These are phyloP conservation scores for Pseudomonodictys pantanalensis DNA, from an alignment of 495 filamentous ascomycete genomes.

Conservation along the genomic window DNA sequence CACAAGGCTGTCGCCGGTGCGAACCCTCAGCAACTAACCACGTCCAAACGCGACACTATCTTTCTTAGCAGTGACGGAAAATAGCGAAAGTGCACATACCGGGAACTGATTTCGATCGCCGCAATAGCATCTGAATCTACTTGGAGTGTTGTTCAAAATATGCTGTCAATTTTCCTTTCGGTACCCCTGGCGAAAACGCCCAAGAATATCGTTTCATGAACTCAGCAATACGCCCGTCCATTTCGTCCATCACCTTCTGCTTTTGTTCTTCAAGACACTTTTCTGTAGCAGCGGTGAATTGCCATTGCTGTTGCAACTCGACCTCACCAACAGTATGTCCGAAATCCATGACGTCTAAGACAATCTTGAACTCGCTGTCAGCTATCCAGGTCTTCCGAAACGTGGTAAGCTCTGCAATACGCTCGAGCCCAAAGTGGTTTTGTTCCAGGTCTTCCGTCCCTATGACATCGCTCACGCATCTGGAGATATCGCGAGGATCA, in stretches of 20 bases:
- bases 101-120: no score
- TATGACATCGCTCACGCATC: slow-evolving; percentile 2
- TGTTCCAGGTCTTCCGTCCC: background rate
- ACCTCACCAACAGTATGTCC: slow-evolving; percentile 4
- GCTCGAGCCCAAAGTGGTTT: no score
- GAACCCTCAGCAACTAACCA: no score
- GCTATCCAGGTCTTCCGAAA: slow-evolving; percentile 18
- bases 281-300: no score
- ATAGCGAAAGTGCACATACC: no score
- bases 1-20: no score
- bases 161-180: slow-evolving; percentile 38
- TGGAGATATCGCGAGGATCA: slow-evolving; percentile 15
- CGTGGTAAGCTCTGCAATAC: no score
- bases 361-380: slow-evolving; percentile 15
- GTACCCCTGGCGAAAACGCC: slow-evolving; percentile 38
- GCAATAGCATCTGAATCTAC: no score
- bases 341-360: slow-evolving; percentile 10
- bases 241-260: slow-evolving; percentile 30
- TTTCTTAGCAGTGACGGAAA: no score
- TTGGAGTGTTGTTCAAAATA: slow-evolving; percentile 46
- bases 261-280: slow-evolving; percentile 19
- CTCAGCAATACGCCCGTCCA: slow-evolving; percentile 38
- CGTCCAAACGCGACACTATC: no score
- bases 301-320: no score
- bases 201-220: slow-evolving; percentile 44